Percentiles rank a stretch among this genome's conserved stretches.
phyloP scores from a whole-genome alignment of 768 basidiomycete species.

The Mycena haematopus region DNA sequence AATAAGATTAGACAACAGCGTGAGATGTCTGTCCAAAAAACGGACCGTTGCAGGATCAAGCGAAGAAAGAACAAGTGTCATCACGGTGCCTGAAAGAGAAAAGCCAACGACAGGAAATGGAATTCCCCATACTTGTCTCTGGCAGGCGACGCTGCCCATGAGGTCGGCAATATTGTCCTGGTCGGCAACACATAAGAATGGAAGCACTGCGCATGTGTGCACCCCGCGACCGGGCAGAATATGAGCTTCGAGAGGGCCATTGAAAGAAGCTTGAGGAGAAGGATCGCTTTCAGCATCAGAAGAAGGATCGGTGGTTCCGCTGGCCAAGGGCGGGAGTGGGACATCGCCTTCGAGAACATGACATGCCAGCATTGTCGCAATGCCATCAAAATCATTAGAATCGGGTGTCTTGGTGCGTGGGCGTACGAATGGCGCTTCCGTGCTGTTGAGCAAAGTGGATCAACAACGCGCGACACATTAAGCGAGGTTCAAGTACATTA shows the following conservation, averaged over 20 bases:
- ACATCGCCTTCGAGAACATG: neutral
- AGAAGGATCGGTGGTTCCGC: too few relatives aligned
- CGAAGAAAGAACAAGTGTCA: constrained; percentile 11
- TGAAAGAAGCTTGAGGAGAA: too few relatives aligned
- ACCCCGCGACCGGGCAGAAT: constrained; percentile 7
- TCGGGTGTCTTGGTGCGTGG: neutral
- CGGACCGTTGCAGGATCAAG: constrained; percentile 15
- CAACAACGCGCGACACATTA: neutral
- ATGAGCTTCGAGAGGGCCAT: constrained; percentile 3
- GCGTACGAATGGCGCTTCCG: too few relatives aligned
- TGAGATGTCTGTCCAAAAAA: neutral
- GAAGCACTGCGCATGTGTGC: neutral
- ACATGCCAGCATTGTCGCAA: constrained; percentile 7
- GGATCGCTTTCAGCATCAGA: too few relatives aligned
- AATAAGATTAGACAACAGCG: too few relatives aligned
- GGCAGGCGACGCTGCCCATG: constrained; percentile 17
- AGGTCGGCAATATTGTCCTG: constrained; percentile 8
- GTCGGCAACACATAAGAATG: constrained; percentile 10
- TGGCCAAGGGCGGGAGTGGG: too few relatives aligned
- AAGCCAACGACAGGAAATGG: constrained; percentile 3
- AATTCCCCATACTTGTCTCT: constrained; percentile 11
- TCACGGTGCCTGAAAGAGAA: neutral
- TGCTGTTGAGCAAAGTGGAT: neutral
- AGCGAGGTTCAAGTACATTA: constrained; percentile 9
- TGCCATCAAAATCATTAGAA: neutral